Evolutionary conservation across 768 basidiomycete genomes (phyloP), one percentile per base, ranked within the genome.

Genomic region (Russula abietina): DNA sequence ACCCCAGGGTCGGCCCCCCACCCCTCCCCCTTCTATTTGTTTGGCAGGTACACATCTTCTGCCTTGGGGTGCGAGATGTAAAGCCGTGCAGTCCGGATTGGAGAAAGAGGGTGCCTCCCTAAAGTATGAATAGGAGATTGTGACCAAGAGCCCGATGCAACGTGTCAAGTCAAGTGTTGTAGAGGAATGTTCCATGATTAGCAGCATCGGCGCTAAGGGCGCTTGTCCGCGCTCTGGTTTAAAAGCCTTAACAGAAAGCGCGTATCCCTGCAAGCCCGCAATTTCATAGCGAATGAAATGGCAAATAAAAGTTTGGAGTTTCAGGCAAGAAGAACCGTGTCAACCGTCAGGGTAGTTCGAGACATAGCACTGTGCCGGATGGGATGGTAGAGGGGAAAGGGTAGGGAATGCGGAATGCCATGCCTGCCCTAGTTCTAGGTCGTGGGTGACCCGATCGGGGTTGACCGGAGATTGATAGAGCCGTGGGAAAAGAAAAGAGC

Each of bases 391-490:
- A 49, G 48, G 48, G 45, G 45, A 48, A 48, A 14, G 24, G 24
- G n/a, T n/a, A n/a, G n/a, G 28, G 28, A 2, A 30, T 5, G 28
- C 1, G 7, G 17, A 3, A 55, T 6, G 11, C 22, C 57, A 5
- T n/a, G n/a, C n/a, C n/a, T n/a, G n/a, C n/a, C n/a, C n/a, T n/a
- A 58, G 55, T 46, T 57, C 43, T 57, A 33, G 57, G 57, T 50
- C 57, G 46, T 5, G n/a, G 26, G 22, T 16, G 48, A 39, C 48
- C 28, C 3, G 19, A 50, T 33, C 55, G 30, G 55, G 30, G 16
- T 61, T 26, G 46, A 28, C 30, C 54, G 55, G 56, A 58, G n/a
- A 46, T 41, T 63, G 62, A 64, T 64, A 59, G 62, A 64, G 58
- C 48, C 62, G 62, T 64, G 62, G 28, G 62, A 63, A 63, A 45